These are phyloP conservation scores for Gigaspora rosea DNA, from an alignment of 192 early-diverging fungal species.

Conservation along the genomic window DNA sequence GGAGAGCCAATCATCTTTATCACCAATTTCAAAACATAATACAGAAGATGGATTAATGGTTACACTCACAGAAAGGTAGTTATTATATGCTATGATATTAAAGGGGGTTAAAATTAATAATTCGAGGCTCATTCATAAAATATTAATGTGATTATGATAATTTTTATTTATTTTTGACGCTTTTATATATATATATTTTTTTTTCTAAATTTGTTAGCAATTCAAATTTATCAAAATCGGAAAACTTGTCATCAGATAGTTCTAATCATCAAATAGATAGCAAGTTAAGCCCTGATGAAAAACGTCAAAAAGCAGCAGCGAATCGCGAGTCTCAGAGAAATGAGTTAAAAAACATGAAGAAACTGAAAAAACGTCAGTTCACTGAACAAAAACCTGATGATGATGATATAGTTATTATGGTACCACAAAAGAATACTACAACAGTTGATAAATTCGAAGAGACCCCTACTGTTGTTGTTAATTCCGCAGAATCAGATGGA, in stretches of 20 bases:
- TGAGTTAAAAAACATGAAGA: constrained; percentile 5
- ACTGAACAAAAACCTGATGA: neutral
- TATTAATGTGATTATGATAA: no score
- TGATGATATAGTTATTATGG: constrained; percentile 9
- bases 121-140: no score
- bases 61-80: no score
- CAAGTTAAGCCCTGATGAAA: constrained; percentile 27
- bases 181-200: no score
- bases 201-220: neutral
- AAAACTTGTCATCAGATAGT: neutral
- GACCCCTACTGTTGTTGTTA: neutral
- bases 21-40: no score
- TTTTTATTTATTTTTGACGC: no score
- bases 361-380: constrained; percentile 7
- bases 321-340: neutral
- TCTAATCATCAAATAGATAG: neutral
- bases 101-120: no score
- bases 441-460: neutral
- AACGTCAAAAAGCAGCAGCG: constrained; percentile 20
- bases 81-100: no score
- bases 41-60: no score
- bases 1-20: no score
- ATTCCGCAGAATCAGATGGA: neutral
- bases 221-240: neutral
- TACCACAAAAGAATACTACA: neutral